These are phyloP conservation scores for Colletotrichum cereale DNA, from an alignment of 2,329 filamentous ascomycete species.

Conservation along the genomic window DNA sequence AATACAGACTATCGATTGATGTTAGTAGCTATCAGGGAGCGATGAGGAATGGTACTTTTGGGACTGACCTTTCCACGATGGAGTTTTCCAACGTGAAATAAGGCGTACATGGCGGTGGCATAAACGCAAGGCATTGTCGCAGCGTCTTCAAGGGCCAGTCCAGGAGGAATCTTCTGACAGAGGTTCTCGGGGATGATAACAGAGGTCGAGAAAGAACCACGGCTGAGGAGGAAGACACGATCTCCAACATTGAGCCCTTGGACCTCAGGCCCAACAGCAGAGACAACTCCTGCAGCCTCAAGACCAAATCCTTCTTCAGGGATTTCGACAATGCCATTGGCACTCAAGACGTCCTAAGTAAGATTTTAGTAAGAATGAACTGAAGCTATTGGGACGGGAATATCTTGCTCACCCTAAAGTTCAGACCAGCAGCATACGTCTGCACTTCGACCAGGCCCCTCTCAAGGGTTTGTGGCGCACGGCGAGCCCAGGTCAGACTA, in stretches of 20 bases:
- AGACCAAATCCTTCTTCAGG: slow-evolving; percentile 7
- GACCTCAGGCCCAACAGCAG: not conserved
- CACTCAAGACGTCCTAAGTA: slow-evolving; percentile 4
- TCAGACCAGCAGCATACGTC: slow-evolving; percentile 30
- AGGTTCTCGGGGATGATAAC: not conserved
- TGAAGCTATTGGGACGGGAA: slow-evolving; percentile 5
- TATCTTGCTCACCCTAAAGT: slow-evolving; percentile 42
- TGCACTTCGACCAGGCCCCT: not conserved
- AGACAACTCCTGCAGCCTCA: not conserved
- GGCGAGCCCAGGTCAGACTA: not conserved
- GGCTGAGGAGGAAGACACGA: slow-evolving; percentile 45
- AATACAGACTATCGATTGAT: slow-evolving; percentile 41
- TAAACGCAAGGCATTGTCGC: slow-evolving; percentile 48
- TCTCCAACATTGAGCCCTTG: slow-evolving; percentile 39
- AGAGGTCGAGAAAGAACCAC: not conserved
- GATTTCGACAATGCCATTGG: slow-evolving; percentile 1
- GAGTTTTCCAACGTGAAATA: not conserved
- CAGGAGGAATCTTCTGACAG: slow-evolving; percentile 45
- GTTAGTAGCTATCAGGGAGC: slow-evolving; percentile 26
- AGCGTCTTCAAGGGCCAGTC: slow-evolving; percentile 45
- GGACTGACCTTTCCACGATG: not conserved
- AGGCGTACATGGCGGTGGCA: slow-evolving; percentile 44
- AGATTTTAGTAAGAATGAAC: not conserved
- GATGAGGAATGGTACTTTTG: not conserved
- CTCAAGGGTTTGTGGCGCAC: not conserved